These are phyloP conservation scores for Mycena olivaceomarginata DNA, from an alignment of 768 basidiomycete genomes.

Conservation along the genomic window DNA sequence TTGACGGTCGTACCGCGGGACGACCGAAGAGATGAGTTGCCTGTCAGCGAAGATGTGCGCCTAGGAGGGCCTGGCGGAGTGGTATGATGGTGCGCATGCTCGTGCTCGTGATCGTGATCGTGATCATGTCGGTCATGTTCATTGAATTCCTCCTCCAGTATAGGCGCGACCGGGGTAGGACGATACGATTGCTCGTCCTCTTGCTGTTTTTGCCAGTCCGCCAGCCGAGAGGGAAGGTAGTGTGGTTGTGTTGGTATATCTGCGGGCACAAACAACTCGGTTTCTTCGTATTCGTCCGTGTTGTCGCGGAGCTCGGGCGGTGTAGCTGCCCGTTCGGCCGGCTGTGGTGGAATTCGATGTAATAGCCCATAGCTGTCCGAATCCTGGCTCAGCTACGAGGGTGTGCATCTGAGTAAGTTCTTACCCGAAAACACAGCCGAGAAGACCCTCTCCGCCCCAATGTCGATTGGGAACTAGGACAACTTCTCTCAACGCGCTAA, in stretches of 20 bases:
- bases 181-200: constrained; percentile 48
- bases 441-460: constrained; percentile 97
- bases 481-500: constrained; percentile 92
- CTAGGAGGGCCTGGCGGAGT: constrained; percentile 38
- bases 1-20: constrained; percentile 42
- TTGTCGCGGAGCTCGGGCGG: constrained; percentile 73
- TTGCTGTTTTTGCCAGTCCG: constrained; percentile 56
- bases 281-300: constrained; percentile 74
- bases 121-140: background rate
- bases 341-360: constrained; percentile 93
- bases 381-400: constrained; percentile 10
- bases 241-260: constrained; percentile 63
- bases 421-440: constrained; percentile 97
- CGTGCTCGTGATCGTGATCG: background rate
- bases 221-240: constrained; percentile 50
- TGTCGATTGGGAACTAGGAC: constrained; percentile 96
- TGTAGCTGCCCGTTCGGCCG: constrained; percentile 73
- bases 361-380: constrained; percentile 86
- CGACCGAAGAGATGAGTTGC: constrained; percentile 40
- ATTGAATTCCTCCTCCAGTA: constrained; percentile 40
- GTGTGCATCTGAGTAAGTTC: constrained; percentile 50
- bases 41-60: constrained; percentile 37
- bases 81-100: background rate
- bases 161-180: constrained; percentile 31
- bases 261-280: constrained; percentile 85